Conservation (phyloP, 345 rosid genomes). For the Abelmoschus esculentus region DNA sequence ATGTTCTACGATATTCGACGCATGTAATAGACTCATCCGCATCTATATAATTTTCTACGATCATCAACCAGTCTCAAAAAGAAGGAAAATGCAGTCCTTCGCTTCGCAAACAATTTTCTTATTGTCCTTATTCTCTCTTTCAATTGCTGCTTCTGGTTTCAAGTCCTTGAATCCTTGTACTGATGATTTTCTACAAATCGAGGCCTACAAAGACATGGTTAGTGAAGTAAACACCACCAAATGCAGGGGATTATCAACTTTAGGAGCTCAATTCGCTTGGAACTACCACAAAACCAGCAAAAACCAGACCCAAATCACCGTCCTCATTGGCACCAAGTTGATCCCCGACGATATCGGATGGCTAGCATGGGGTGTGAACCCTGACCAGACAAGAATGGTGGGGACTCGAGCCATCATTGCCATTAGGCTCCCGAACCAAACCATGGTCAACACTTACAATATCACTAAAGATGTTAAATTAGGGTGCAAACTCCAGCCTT, state of each 20-base stretch:
- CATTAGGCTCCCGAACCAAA: slow-evolving; percentile 14
- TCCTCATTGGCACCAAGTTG: slow-evolving; percentile 24
- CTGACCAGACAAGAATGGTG: slow-evolving; percentile 32
- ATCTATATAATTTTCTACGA: too few relatives aligned
- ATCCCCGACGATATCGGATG: slow-evolving; percentile 21
- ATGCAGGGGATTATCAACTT: slow-evolving; percentile 28
- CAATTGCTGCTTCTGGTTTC: background rate
- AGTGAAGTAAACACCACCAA: background rate
- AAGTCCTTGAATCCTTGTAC: slow-evolving; percentile 1
- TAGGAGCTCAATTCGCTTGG: slow-evolving; percentile 33
- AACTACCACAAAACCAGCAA: background rate
- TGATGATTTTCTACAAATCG: background rate
- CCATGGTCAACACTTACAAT: slow-evolving; percentile 20
- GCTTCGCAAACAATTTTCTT: background rate
- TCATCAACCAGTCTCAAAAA: background rate
- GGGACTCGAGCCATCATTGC: slow-evolving; percentile 53
- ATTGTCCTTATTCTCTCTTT: slow-evolving; percentile 2
- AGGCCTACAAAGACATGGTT: background rate
- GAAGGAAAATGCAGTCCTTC: background rate
- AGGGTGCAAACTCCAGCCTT: slow-evolving; percentile 33
- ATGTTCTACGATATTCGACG: too few relatives aligned
- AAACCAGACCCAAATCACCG: slow-evolving; percentile 6
- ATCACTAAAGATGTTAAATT: slow-evolving; percentile 27
- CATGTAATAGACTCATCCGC: too few relatives aligned
- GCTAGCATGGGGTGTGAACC: slow-evolving; percentile 65